phyloP scores from a whole-genome alignment of 2,329 filamentous ascomycete species.

The Ophiostoma montium region DNA sequence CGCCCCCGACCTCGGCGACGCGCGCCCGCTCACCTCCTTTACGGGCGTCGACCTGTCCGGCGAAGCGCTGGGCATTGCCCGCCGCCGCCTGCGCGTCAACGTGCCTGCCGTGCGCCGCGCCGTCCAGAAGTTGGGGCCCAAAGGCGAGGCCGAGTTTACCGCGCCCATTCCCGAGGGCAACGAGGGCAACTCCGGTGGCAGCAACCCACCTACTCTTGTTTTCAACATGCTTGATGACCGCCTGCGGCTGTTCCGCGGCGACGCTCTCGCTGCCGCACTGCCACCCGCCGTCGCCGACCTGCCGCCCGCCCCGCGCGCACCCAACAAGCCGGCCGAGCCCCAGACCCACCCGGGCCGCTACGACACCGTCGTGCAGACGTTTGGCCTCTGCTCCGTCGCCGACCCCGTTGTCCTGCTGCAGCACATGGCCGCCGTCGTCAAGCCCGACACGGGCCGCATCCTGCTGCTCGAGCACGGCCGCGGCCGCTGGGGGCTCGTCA shows the following conservation, averaged over 20 bases:
- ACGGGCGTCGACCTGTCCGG: conserved; percentile 48
- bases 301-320: background rate
- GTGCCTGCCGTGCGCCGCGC: conserved; percentile 26
- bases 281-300: background rate
- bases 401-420: conserved; percentile 39
- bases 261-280: conserved; percentile 35
- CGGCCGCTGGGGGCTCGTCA: conserved; percentile 39
- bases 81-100: conserved; percentile 32
- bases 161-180: conserved; percentile 19
- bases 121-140: conserved; percentile 23
- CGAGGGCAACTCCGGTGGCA: conserved; percentile 21
- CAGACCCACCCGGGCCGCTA: conserved; percentile 23
- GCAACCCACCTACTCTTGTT: background rate
- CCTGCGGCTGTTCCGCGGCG: conserved; percentile 20
- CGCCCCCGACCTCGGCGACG: conserved; percentile 9
- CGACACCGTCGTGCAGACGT: conserved; percentile 50
- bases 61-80: conserved; percentile 45
- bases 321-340: background rate
- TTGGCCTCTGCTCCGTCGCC: conserved; percentile 48
- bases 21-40: conserved; percentile 32
- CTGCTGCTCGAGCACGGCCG: conserved; percentile 49
- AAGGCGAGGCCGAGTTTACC: conserved; percentile 11
- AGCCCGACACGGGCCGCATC: conserved; percentile 43
- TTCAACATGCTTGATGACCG: conserved; percentile 13
- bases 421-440: conserved; percentile 37